Conservation (phyloP, 768 basidiomycete species). For the Lactarius vividus region DNA sequence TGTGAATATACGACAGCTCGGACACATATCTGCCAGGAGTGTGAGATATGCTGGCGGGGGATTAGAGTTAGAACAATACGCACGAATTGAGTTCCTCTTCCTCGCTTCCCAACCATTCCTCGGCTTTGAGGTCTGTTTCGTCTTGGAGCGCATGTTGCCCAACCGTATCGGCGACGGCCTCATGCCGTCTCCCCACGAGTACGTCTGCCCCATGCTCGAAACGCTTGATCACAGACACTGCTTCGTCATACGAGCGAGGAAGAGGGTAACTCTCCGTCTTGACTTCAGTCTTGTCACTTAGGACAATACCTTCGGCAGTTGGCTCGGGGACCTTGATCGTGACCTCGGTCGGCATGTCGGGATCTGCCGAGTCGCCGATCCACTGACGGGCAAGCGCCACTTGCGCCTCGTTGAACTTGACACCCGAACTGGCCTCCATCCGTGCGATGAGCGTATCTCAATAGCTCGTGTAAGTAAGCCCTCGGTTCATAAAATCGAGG, state of each 20-base stretch:
- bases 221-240: slow-evolving; percentile 57
- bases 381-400: slow-evolving; percentile 79
- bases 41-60: slow-evolving; percentile 28
- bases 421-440: slow-evolving; percentile 72
- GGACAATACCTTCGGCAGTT: slow-evolving; percentile 46
- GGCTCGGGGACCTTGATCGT: slow-evolving; percentile 56
- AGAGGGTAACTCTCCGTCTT: slow-evolving; percentile 64
- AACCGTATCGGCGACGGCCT: slow-evolving; percentile 70
- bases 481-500: not conserved
- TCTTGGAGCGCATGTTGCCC: slow-evolving; percentile 76
- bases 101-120: slow-evolving; percentile 80
- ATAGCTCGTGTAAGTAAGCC: not conserved
- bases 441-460: slow-evolving; percentile 51
- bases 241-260: slow-evolving; percentile 65
- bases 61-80: slow-evolving; percentile 36
- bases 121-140: slow-evolving; percentile 58
- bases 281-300: slow-evolving; percentile 50
- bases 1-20: slow-evolving; percentile 81
- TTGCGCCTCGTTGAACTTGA: slow-evolving; percentile 83
- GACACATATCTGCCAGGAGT: slow-evolving; percentile 61
- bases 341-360: slow-evolving; percentile 47
- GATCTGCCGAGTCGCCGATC: slow-evolving; percentile 49
- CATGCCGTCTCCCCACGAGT: slow-evolving; percentile 48
- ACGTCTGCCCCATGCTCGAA: slow-evolving; percentile 68
- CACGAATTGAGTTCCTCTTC: slow-evolving; percentile 81